Evolutionary conservation across 306 rosid genomes (phyloP).

Genomic region (Acacia confusa): DNA sequence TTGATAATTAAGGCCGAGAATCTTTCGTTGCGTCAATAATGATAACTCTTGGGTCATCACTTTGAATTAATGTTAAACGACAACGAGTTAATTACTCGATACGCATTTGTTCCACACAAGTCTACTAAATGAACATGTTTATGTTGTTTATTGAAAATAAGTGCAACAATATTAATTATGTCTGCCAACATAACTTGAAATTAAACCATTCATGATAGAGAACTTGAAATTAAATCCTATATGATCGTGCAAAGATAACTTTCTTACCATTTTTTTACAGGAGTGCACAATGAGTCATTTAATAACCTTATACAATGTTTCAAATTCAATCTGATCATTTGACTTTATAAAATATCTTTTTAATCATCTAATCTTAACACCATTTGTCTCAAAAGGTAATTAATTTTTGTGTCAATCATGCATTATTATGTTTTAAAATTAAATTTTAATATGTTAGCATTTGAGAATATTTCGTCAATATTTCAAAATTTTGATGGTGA

Average conservation of each 20-base stretch:
- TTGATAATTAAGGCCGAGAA: not conserved
- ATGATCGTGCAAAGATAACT: not conserved
- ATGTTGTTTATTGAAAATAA: not conserved
- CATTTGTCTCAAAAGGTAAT: too few relatives aligned
- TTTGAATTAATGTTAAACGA: not conserved
- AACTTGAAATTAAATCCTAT: slow-evolving; percentile 16
- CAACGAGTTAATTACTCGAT: not conserved
- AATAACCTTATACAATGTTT: too few relatives aligned
- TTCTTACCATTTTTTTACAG: not conserved
- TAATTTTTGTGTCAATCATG: too few relatives aligned
- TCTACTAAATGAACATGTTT: not conserved
- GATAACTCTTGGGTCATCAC: not conserved
- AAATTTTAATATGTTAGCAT: too few relatives aligned
- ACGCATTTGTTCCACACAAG: not conserved
- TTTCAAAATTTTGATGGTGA: too few relatives aligned
- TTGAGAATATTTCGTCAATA: too few relatives aligned
- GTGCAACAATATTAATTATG: not conserved
- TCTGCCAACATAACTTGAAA: slow-evolving; percentile 28
- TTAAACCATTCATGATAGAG: not conserved
- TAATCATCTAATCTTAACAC: too few relatives aligned
- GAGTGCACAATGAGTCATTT: too few relatives aligned
- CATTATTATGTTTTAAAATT: too few relatives aligned
- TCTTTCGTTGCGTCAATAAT: slow-evolving; percentile 4
- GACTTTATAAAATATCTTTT: not conserved
- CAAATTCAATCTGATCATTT: too few relatives aligned